These are phyloP conservation scores for Thecaphora thlaspeos DNA, from an alignment of 1,284 basidiomycete genomes.

Conservation along the genomic window DNA sequence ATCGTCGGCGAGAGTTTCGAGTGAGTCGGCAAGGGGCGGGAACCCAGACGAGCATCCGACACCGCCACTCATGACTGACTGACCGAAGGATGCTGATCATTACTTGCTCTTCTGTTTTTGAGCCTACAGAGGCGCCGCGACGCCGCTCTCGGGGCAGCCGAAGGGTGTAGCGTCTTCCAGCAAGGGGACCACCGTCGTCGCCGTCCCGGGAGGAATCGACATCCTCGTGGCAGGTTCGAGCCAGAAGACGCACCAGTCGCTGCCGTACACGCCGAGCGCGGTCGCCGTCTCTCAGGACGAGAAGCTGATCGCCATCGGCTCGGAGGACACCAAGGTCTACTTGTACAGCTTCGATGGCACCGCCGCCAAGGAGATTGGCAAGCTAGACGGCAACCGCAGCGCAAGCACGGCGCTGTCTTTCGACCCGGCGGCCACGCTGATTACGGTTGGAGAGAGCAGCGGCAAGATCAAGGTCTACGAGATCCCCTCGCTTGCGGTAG, in stretches of 20 bases:
- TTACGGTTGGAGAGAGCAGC: slow-evolving; percentile 69
- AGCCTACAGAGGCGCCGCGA: slow-evolving; percentile 2
- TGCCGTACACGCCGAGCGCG: slow-evolving; percentile 25
- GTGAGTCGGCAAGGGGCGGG: not conserved
- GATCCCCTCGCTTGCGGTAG: slow-evolving; percentile 63
- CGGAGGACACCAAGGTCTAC: slow-evolving; percentile 59
- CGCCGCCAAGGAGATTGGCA: slow-evolving; percentile 1
- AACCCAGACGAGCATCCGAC: too few relatives aligned
- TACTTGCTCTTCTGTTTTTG: too few relatives aligned
- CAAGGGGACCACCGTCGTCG: slow-evolving; percentile 66
- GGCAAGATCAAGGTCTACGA: slow-evolving; percentile 81
- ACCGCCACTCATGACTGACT: too few relatives aligned
- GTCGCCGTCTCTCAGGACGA: slow-evolving; percentile 63
- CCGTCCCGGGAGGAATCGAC: slow-evolving; percentile 69
- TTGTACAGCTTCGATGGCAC: slow-evolving; percentile 66
- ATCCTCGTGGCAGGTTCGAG: slow-evolving; percentile 52
- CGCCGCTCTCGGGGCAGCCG: slow-evolving; percentile 68
- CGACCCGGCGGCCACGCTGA: slow-evolving; percentile 71
- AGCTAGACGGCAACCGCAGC: slow-evolving; percentile 21
- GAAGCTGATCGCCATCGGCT: slow-evolving; percentile 69
- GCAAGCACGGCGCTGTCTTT: slow-evolving; percentile 74
- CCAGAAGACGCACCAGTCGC: slow-evolving; percentile 21
- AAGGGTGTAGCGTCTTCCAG: slow-evolving; percentile 58
- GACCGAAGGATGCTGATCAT: too few relatives aligned
- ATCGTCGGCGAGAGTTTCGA: slow-evolving; percentile 16